Base-by-base conservation (phyloP, 805 yeast genomes). In the Candida endomychidarum region DNA sequence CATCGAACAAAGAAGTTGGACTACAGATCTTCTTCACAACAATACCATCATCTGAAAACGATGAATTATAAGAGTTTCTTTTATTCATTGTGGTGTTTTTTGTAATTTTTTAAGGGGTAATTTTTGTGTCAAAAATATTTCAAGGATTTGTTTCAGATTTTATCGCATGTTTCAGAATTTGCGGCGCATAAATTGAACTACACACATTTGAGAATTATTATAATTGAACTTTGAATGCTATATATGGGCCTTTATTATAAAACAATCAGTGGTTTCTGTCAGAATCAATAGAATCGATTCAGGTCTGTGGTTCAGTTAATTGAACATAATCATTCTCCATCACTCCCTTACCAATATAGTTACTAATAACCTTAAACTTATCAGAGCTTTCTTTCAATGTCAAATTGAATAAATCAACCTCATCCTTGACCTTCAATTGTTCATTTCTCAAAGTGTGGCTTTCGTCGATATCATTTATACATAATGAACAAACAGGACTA, bases 261-360 rank as follows among this genome's bases (percentile, higher is more conserved):
- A 20, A 6, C 22, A 20, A 5, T 20, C 22, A 20, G 5, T 20
- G 8, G 8, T 20, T 20, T 8, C 22, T 20, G 8, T 20, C 8
- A 8, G 8, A 20, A 20, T 8, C 5, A 7, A 6, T 6, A 6
- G 8, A 20, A 20, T 20, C 22, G 8, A 20, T 20, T 6, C 5
- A 5, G 8, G 8, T 5, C 8, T 5, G 5, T 24, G n/a, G 5
- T 19, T 42, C 35, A 20, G 21, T 28, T 24, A 52, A 24, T 12
- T 51, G 48, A 14, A 49, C 42, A 23, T 53, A 47, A 22, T 61
- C 64, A 33, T 56, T 51, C 35, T 82, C 87, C 78, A 90, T 75
- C 0, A 84, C 91, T 2, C 99, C 99, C 42, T 89, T 76, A 2
- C 96, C 96, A 32, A 90, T 75, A 57, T 83, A 90, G 40, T 87